Evolutionary conservation across 257 asterid species (phyloP).

Genomic region (Osmanthus fragrans): DNA sequence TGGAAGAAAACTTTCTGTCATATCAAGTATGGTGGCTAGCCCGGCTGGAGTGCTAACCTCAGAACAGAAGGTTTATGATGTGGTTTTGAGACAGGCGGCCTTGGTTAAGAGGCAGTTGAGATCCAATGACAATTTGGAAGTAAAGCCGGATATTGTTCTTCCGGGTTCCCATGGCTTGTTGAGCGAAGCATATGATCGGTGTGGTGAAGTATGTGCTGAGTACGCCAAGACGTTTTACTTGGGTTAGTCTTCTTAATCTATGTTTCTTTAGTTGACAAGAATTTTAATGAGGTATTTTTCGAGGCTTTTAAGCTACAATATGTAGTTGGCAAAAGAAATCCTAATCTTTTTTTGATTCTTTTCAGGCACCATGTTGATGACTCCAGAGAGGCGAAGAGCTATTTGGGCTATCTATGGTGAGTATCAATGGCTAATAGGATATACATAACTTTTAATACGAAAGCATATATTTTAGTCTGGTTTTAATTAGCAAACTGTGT

Average conservation of each 20-base stretch:
- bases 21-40: constrained; percentile 58
- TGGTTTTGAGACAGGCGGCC: constrained; percentile 91
- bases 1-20: constrained; percentile 36
- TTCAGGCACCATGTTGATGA: constrained; percentile 90
- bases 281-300: too few species aligned
- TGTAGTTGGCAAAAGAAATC: too few species aligned
- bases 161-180: constrained; percentile 68
- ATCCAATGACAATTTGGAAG: constrained; percentile 49
- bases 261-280: constrained; percentile 14
- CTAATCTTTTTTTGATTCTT: neutral
- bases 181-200: constrained; percentile 92
- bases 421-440: constrained; percentile 23
- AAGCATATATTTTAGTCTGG: neutral
- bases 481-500: neutral
- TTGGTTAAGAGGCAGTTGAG: constrained; percentile 61
- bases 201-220: constrained; percentile 94
- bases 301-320: too few species aligned
- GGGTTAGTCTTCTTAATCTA: constrained; percentile 58
- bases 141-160: constrained; percentile 64
- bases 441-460: neutral
- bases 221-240: constrained; percentile 97
- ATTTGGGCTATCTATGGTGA: constrained; percentile 99
- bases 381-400: constrained; percentile 91
- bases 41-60: constrained; percentile 81
- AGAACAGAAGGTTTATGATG: constrained; percentile 93